Evolutionary conservation across 805 yeast genomes (phyloP).

Genomic region (Kuraishia ogatae): DNA sequence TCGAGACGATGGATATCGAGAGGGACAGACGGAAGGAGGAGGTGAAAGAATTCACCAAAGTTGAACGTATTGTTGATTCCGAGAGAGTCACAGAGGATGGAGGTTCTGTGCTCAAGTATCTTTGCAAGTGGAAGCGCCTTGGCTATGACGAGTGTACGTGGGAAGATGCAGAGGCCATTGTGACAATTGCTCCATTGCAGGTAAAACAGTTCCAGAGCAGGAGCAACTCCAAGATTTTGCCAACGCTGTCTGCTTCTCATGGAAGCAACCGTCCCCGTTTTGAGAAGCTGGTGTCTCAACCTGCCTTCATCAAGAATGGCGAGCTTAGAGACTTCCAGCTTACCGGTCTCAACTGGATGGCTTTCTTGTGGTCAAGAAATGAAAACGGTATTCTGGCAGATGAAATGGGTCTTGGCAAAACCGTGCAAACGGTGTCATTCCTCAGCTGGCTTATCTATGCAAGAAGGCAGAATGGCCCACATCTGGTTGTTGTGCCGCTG

Average conservation of each 20-base stretch:
- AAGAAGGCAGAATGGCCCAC: conserved; percentile 96
- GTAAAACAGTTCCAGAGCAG: conserved; percentile 80
- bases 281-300: conserved; percentile 81
- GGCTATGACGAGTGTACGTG: conserved; percentile 95
- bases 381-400: conserved; percentile 97
- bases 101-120: conserved; percentile 62
- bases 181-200: conserved; percentile 71
- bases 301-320: conserved; percentile 82
- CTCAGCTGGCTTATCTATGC: conserved; percentile 93
- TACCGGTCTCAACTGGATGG: conserved; percentile 99
- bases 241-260: conserved; percentile 71
- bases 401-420: conserved; percentile 98
- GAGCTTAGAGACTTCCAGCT: conserved; percentile 94
- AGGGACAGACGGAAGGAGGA: conserved; percentile 79
- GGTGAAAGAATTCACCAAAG: conserved; percentile 72
- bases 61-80: conserved; percentile 84
- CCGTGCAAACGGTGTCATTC: conserved; percentile 94
- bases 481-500: conserved; percentile 89
- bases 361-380: conserved; percentile 93
- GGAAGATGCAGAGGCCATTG: conserved; percentile 89
- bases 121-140: conserved; percentile 88
- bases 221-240: conserved; percentile 74
- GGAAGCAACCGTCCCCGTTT: conserved; percentile 74
- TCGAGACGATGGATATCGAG: conserved; percentile 90
- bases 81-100: conserved; percentile 64